Evolutionary conservation across 2,329 filamentous ascomycete genomes (phyloP), one percentile per base, ranked within the genome.

Genomic region (Sporothrix brunneoviolacea): DNA sequence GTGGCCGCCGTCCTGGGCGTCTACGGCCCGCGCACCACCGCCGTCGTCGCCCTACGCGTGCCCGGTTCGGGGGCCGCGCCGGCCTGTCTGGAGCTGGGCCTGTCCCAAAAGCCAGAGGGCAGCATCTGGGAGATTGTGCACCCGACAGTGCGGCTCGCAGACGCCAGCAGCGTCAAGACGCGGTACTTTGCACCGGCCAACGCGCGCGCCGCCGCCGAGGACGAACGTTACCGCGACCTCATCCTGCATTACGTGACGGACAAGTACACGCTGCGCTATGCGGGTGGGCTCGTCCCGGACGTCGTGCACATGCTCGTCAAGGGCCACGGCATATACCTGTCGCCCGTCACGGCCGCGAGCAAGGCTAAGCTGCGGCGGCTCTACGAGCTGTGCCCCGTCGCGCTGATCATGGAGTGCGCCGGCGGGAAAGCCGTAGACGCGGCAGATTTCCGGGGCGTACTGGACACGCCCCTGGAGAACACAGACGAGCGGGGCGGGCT

Each of bases 161-260:
- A 10, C 24, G 10, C 24, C 10, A 10, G 24, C 10, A 28, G 10
- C 56, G 33, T 48, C 38, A 36, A 13, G 32, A 76, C 76, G 22
- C 69, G 74, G 0, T 83, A 82, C 60, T 83, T 84, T 57, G 77
- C 80, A 0, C 80, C 80, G 0, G 80, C 80, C 4, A 84, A 84
- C 57, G 62, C 83, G 48, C 75, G 80, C 9, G 70, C 75, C 0
- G 79, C 80, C 0, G 72, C 73, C 0, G 74, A 82, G 16, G 66
- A 74, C 39, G 58, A 63, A 6, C 56, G 57, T 24, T 84, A 83
- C 61, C 68, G 71, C 62, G 51, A 45, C 0, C 68, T 83, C 0
- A 64, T 83, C 4, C 64, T 65, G 21, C 61, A 67, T 5, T 82
- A 73, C 53, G 73, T 83, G 8, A 41, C 54, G n/a, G 61, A 73